Evolutionary conservation across 495 filamentous ascomycete genomes (phyloP), one percentile per base, ranked within the genome.

Genomic region (Talaromyces nanjingensis): DNA sequence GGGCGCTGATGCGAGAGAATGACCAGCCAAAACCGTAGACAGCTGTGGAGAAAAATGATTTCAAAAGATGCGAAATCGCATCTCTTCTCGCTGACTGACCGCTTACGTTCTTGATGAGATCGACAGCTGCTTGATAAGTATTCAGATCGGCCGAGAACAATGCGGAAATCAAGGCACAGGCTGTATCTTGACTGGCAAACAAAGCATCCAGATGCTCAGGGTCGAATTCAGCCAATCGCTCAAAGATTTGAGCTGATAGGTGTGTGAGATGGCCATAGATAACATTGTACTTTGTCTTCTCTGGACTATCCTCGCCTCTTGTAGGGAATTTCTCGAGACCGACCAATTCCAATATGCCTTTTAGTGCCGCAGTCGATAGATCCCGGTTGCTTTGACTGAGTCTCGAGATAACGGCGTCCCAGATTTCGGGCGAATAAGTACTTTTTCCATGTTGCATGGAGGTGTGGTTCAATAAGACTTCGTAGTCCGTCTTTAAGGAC

Each of bases 21-120:
- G 84, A 84, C 80, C 85, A 87, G 2, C 85, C 85, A 52, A 87
- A 74, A 42, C 81, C 81, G 55, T 83, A 83, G 65, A 87, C 76
- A 14, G 84, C 86, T 6, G 86, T 85, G 2, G 76, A 78, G 65
- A 91, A 87, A 59, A 84, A 87, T 0, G 78, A 72, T 63, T 87
- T 77, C 8, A 96, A 70, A 33, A 96, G 73, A 68, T 87, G 83
- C 27, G 83, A 83, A 39, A 97, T 83, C 1, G 92, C 91, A 62
- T 92, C 91, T 62, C 85, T 80, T 54, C 89, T 87, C 63, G 81
- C 82, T 57, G 81, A 82, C 70, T 93, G 85, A 6, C 81, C 82
- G 64, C 89, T 93, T 39, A 91, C 80, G 49, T 84, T 84, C 70
- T 96, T 96, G 66, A 96, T 84, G 33, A 96, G 74, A 65, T 91